A percentile compares a stretch with the other conserved stretches of the same genome.
Evolutionary conservation across 306 rosid species (phyloP).

Genomic region (Medicago truncatula): DNA sequence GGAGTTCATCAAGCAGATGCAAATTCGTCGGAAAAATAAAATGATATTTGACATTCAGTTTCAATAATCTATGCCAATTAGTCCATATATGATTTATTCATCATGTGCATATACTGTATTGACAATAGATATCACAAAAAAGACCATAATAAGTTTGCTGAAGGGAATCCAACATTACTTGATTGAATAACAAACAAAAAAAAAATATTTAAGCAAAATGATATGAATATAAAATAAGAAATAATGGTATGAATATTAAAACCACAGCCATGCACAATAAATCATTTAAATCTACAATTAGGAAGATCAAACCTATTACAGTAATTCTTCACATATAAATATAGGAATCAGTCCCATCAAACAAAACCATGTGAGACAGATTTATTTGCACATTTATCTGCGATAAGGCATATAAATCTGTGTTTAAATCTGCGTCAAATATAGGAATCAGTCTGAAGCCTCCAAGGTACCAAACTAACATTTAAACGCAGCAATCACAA

Average conservation of each 20-base stretch:
- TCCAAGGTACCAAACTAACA: not conserved
- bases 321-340: too few relatives aligned
- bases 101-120: not conserved
- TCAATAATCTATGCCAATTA: slow-evolving; percentile 10
- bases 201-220: too few relatives aligned
- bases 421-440: too few relatives aligned
- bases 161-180: slow-evolving; percentile 13
- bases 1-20: not conserved
- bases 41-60: slow-evolving; percentile 11
- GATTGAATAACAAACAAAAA: too few relatives aligned
- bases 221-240: too few relatives aligned
- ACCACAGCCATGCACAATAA: not conserved
- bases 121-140: slow-evolving; percentile 8
- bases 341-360: not conserved
- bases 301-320: too few relatives aligned
- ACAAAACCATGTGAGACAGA: not conserved
- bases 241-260: not conserved
- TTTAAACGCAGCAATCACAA: not conserved
- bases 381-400: too few relatives aligned
- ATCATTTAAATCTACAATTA: not conserved
- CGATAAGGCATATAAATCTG: too few relatives aligned
- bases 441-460: too few relatives aligned
- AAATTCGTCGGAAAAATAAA: slow-evolving; percentile 26
- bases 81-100: slow-evolving; percentile 5
- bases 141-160: not conserved